Conservation (phyloP, 192 early-diverging fungal genomes). For the Podila minutissima region DNA sequence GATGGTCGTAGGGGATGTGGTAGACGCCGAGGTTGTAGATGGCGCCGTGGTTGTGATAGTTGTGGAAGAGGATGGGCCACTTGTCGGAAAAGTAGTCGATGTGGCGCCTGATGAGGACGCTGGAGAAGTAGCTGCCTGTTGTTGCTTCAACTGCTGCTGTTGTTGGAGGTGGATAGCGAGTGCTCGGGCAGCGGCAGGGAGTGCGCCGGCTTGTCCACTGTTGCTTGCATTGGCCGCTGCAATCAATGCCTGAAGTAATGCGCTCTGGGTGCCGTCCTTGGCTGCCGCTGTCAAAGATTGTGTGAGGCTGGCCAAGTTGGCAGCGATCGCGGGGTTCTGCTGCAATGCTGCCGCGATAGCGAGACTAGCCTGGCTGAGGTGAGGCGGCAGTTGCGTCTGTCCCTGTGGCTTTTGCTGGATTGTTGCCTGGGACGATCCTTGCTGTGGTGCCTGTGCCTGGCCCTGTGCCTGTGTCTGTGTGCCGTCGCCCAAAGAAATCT, state of each 20-base stretch:
- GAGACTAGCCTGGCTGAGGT: constrained; percentile 41
- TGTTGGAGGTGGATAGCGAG: constrained; percentile 5
- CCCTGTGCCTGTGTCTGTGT: background rate
- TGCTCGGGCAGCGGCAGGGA: constrained; percentile 7
- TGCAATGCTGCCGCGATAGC: constrained; percentile 40
- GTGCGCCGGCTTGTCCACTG: background rate
- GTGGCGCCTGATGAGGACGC: background rate
- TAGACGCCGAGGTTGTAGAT: background rate
- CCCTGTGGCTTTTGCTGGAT: background rate
- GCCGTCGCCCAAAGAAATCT: constrained; percentile 3
- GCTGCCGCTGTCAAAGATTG: constrained; percentile 32
- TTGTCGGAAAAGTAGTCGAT: background rate
- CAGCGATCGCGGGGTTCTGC: constrained; percentile 36
- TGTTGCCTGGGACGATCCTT: background rate
- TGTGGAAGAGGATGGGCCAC: background rate
- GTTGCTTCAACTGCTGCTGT: constrained; percentile 1
- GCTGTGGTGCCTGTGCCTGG: background rate
- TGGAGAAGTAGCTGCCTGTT: background rate
- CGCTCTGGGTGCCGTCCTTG: constrained; percentile 41
- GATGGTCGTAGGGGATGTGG: background rate
- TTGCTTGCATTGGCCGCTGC: constrained; percentile 36
- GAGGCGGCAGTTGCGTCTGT: constrained; percentile 10
- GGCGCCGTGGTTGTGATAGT: background rate
- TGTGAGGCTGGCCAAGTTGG: constrained; percentile 20
- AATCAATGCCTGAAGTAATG: constrained; percentile 19